A percentile compares a stretch with the other conserved stretches of the same genome.
phyloP scores from a whole-genome alignment of 768 basidiomycete species.

The Boletus rufocinnamomeus region DNA sequence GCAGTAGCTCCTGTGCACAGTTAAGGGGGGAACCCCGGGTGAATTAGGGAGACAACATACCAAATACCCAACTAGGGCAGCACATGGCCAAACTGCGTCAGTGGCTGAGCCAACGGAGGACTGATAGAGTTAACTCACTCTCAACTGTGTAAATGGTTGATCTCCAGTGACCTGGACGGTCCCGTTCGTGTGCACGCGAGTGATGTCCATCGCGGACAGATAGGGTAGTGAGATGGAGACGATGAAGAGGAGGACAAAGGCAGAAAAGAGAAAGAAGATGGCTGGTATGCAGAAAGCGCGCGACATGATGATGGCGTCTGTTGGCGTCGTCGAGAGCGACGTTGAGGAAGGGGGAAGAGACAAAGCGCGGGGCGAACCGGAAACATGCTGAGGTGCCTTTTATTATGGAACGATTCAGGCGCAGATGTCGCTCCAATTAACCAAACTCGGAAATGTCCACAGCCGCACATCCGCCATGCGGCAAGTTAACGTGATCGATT shows the following conservation, averaged over 20 bases:
- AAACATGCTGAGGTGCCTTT: conserved; percentile 12
- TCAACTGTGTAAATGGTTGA: conserved; percentile 44
- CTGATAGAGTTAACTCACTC: conserved; percentile 46
- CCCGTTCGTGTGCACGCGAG: conserved; percentile 52
- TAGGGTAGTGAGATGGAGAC: conserved; percentile 72
- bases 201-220: conserved; percentile 66
- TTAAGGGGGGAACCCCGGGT: conserved; percentile 5
- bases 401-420: conserved; percentile 18
- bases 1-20: conserved; percentile 58
- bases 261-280: conserved; percentile 54
- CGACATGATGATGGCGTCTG: conserved; percentile 33
- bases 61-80: conserved; percentile 65
- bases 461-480: conserved; percentile 3
- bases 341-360: conserved; percentile 10
- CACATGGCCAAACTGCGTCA: conserved; percentile 12
- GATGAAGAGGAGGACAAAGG: conserved; percentile 67
- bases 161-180: conserved; percentile 26
- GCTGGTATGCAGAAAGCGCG: conserved; percentile 65
- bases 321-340: conserved; percentile 1
- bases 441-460: conserved; percentile 6
- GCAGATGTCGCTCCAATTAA: not conserved
- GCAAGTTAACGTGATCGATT: not conserved
- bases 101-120: not conserved
- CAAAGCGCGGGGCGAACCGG: conserved; percentile 1
- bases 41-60: conserved; percentile 37